Evolutionary conservation across 495 filamentous ascomycete species (phyloP).

Genomic region (Tuber aestivum): DNA sequence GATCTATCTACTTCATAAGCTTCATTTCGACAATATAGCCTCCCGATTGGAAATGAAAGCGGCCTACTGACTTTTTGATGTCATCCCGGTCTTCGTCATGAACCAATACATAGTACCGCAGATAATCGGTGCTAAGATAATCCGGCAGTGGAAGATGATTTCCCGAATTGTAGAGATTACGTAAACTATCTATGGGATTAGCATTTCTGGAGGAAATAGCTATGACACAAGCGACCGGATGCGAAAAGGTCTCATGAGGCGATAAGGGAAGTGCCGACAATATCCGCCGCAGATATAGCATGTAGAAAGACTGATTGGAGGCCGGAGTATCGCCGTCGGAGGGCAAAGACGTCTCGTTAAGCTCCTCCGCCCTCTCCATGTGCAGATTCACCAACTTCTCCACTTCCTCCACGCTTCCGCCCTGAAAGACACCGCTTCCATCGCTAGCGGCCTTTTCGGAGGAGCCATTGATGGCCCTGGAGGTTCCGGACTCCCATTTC

Average conservation of each 20-base stretch:
- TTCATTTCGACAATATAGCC: neutral
- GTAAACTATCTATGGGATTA: slow-evolving; percentile 72
- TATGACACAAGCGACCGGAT: slow-evolving; percentile 93
- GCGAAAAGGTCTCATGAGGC: slow-evolving; percentile 85
- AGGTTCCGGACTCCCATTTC: slow-evolving; percentile 44
- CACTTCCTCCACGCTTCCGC: slow-evolving; percentile 53
- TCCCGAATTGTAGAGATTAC: slow-evolving; percentile 72
- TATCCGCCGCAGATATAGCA: slow-evolving; percentile 72
- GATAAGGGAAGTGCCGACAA: slow-evolving; percentile 69
- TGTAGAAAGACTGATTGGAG: slow-evolving; percentile 57
- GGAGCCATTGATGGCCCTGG: slow-evolving; percentile 45
- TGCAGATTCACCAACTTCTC: slow-evolving; percentile 57
- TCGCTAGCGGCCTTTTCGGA: slow-evolving; percentile 42
- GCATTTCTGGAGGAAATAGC: slow-evolving; percentile 83
- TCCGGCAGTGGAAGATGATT: slow-evolving; percentile 63
- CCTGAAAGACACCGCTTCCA: slow-evolving; percentile 29
- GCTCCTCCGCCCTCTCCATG: slow-evolving; percentile 47
- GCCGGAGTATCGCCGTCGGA: slow-evolving; percentile 28
- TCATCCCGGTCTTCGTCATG: slow-evolving; percentile 95
- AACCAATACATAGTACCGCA: slow-evolving; percentile 93
- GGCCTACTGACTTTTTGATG: slow-evolving; percentile 68
- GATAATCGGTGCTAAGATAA: slow-evolving; percentile 82
- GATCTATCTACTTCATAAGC: slow-evolving; percentile 36
- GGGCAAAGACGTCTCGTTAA: slow-evolving; percentile 33
- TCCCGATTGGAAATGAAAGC: neutral